Evolutionary conservation across 2,329 filamentous ascomycete genomes (phyloP), one percentile per base, ranked within the genome.

Genomic region (Zymoseptoria tritici): DNA sequence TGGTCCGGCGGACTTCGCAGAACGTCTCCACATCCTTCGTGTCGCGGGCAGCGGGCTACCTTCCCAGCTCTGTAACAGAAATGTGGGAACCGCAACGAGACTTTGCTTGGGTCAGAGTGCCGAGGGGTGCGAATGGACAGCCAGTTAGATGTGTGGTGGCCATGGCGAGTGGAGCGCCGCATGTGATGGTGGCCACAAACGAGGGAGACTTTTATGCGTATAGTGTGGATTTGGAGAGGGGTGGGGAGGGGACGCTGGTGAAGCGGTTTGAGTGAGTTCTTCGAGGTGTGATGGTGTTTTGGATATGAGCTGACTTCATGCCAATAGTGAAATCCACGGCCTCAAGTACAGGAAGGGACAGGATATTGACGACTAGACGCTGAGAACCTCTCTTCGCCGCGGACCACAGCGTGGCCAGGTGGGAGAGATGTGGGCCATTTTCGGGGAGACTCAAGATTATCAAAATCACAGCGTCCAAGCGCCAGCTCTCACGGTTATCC

Each of bases 101-200:
- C 75, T 99, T 99, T 76, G 94, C 94, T 1, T 97, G 90, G 81
- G 92, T 97, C 71, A 96, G 94, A 73, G 84, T 99, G 54, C 93
- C 93, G 13, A 90, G 88, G 70, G 79, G 73, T 59, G 74, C 49
- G 68, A 78, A 68, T 42, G 75, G 73, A 19, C 67, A 70, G 31
- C 86, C 90, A 0, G 75, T 96, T 49, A 82, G 89, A 65, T 96
- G 91, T 66, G 93, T 99, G n/a, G 94, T 99, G 51, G 93, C 94
- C 8, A 95, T 99, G 87, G 96, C 90, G 72, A 94, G 88, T 70
- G 96, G 87, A 72, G 92, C 89, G 24, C 94, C 94, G 0, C 92
- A 97, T 70, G 90, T 99, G 54, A 97, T 99, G 92, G 90, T 97
- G 0, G 92, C 97, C 13, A 99, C 94, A 0, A 97, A 89, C 68